A percentile compares a stretch with the other conserved stretches of the same genome.
Evolutionary conservation across 352 stramenopile genomes (phyloP).

Genomic region (Pilasporangium apinafurcum): DNA sequence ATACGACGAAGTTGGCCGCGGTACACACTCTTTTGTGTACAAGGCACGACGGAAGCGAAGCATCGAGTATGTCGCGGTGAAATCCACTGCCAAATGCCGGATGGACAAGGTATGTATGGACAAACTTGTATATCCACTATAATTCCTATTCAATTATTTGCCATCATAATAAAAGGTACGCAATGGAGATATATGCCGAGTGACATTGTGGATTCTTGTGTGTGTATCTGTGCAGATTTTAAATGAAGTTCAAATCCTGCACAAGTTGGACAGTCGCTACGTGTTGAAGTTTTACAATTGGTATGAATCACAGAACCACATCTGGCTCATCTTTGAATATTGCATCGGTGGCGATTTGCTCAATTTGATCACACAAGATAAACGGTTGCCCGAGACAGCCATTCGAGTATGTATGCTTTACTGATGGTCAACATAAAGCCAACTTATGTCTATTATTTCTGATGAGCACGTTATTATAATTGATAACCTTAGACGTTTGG

Average conservation of each 20-base stretch:
- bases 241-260: slow-evolving; percentile 85
- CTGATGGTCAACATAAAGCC: too few species aligned
- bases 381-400: slow-evolving; percentile 67
- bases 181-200: too few species aligned
- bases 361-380: slow-evolving; percentile 88
- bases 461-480: too few species aligned
- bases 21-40: slow-evolving; percentile 90
- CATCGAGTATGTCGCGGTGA: slow-evolving; percentile 93
- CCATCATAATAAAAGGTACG: too few species aligned
- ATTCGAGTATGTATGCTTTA: slow-evolving; percentile 37
- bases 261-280: slow-evolving; percentile 80
- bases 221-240: slow-evolving; percentile 40
- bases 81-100: slow-evolving; percentile 87
- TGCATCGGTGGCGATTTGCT: slow-evolving; percentile 89
- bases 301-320: slow-evolving; percentile 95
- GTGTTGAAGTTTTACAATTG: slow-evolving; percentile 93
- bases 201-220: neutral
- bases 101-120: slow-evolving; percentile 85
- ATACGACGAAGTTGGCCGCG: slow-evolving; percentile 90
- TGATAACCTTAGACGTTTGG: slow-evolving; percentile 73
- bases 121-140: too few species aligned
- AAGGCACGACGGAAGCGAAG: slow-evolving; percentile 89
- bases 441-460: neutral
- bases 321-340: slow-evolving; percentile 94
- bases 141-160: too few species aligned